Percentiles rank a stretch among this genome's conserved stretches.
These are phyloP conservation scores for Apophysomyces trapeziformis DNA, from an alignment of 371 early-diverging fungal genomes.

Conservation along the genomic window DNA sequence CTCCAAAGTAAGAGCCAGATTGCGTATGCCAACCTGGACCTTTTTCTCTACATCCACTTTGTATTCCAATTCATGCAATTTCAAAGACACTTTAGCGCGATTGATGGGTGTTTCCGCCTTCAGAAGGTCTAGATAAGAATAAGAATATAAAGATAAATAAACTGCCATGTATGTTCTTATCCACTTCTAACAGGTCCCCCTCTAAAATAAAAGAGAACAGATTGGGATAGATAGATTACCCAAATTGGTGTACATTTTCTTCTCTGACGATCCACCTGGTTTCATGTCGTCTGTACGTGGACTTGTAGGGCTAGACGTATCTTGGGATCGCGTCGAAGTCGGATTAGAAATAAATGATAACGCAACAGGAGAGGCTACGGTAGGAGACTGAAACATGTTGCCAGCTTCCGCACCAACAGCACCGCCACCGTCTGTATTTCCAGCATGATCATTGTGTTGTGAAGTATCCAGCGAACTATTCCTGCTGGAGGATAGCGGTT, in stretches of 20 bases:
- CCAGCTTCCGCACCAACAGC: no score
- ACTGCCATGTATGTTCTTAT: background rate
- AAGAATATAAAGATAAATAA: background rate
- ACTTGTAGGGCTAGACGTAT: background rate
- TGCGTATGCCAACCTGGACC: conserved; percentile 77
- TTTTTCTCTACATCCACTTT: conserved; percentile 93
- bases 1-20: conserved; percentile 60
- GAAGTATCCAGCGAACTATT: conserved; percentile 15
- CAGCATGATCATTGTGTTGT: no score
- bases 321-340: background rate
- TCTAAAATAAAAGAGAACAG: background rate
- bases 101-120: conserved; percentile 79
- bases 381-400: no score
- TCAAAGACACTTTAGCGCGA: conserved; percentile 84
- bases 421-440: no score
- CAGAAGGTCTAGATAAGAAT: conserved; percentile 55
- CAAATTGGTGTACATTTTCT: conserved; percentile 46
- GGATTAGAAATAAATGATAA: conserved; percentile 11
- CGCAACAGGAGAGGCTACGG: conserved; percentile 5
- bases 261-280: conserved; percentile 10
- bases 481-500: conserved; percentile 15
- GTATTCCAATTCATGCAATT: conserved; percentile 82
- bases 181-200: background rate
- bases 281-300: conserved; percentile 33
- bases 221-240: conserved; percentile 25